Evolutionary conservation across 306 rosid species (phyloP).

Genomic region (Psophocarpus tetragonolobus): DNA sequence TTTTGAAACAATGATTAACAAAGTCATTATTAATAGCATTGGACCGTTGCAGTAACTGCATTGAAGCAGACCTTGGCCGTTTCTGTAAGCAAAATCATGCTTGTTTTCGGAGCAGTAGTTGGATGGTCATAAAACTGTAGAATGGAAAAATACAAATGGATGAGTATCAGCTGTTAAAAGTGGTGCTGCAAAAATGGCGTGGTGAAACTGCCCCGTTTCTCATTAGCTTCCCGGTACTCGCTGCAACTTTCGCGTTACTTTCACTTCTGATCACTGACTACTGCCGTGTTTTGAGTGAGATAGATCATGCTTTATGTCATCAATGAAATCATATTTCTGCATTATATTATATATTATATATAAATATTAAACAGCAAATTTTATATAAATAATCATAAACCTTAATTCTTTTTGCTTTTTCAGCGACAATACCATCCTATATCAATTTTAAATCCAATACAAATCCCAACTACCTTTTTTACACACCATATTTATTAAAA

Average conservation of each 20-base stretch:
- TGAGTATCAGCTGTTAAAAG: neutral
- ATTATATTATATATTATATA: too few relatives aligned
- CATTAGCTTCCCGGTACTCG: neutral
- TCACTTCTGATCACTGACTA: neutral
- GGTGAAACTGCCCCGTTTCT: slow-evolving; percentile 24
- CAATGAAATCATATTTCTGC: too few relatives aligned
- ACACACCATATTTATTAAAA: too few relatives aligned
- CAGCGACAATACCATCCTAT: neutral
- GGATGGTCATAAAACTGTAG: neutral
- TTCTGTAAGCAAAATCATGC: neutral
- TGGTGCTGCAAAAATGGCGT: neutral
- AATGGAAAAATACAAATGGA: neutral
- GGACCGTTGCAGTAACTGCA: neutral
- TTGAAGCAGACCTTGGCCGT: neutral
- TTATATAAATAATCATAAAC: too few relatives aligned
- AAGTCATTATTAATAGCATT: neutral
- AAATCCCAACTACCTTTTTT: neutral
- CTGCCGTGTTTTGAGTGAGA: neutral
- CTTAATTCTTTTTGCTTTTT: too few relatives aligned
- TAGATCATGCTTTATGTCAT: neutral
- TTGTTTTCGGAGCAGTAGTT: neutral
- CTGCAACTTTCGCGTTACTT: slow-evolving; percentile 22
- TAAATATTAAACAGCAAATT: too few relatives aligned
- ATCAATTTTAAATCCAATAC: neutral
- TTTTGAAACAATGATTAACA: neutral